Evolutionary conservation across 2,329 filamentous ascomycete genomes (phyloP), one percentile per base, ranked within the genome.

Genomic region (Trichophyton equinum): DNA sequence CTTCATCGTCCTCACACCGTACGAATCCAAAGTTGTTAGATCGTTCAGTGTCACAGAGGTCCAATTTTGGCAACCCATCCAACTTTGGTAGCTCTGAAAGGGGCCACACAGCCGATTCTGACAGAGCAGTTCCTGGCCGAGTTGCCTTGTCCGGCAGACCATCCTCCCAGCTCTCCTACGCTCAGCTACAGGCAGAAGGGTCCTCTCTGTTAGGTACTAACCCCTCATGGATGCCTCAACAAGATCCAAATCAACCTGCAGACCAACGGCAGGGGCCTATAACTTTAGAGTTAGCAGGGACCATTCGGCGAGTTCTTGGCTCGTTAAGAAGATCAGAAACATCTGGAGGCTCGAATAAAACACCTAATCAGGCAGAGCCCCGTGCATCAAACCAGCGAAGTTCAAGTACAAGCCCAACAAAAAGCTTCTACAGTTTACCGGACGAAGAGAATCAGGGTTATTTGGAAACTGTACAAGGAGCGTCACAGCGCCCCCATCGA

Each of bases 251-350:
- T 63, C 27, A 64, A 65, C 13, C 65, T 51, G 40, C 62, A 13
- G 59, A 60, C 44, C 33, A 49, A 7, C 53, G 61, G 2, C 56
- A 62, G 4, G 86, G 86, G 22, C 88, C 83, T 56, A 71, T 91
- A 20, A n/a, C 22, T 30, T 33, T 53, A 53, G 49, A 53, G 22
- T 4, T 53, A n/a, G 49, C 49, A 53, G 49, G 49, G 22, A 53
- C 49, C 9, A 53, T 53, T 53, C 79, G 82, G 18, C 80, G 85
- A 42, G 85, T 85, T 9, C 82, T 89, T 46, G 79, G 71, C 73
- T 61, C 72, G 65, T 67, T 68, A 66, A 67, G 66, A 56, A 71
- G 57, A 57, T 58, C 57, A 20, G 64, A 63, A 55, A 58, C 59
- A 27, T 20, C 46, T 42, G n/a, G 40, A 7, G 61, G 22, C 13